Evolutionary conservation across 2,329 filamentous ascomycete species (phyloP), one percentile per base, ranked within the genome.

Genomic region (Ophiostoma perfectum): DNA sequence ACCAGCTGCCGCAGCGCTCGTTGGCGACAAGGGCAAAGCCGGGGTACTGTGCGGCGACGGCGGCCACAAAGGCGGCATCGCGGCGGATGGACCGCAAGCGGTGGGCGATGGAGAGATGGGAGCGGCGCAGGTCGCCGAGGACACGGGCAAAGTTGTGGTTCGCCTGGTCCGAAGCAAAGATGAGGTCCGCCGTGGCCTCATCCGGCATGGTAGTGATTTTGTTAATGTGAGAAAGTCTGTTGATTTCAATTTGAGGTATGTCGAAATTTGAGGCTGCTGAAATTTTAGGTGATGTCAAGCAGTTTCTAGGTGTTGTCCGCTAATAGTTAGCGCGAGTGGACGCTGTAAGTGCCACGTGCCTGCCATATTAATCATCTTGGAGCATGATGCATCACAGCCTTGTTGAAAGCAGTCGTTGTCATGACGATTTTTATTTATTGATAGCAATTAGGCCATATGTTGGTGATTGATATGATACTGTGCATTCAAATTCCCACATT

Each of bases 1-100:
- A 98, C 95, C 95, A 99, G 78, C 91, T 94, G 0, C 95, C 95
- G 77, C 95, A 98, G 70, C 95, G 86, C 81, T 98, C 93, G 76
- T 99, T 99, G 42, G 94, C 93, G 14, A 98, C 82, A 1, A 98
- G 81, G 0, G 93, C 92, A 3, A 74, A 60, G 41, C 70, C 73
- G 36, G 69, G 73, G 69, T 82, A 86, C 0, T 83, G 81, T 1
- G 77, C 76, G 0, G 86, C 83, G 0, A 92, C 88, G 7, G 80
- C 76, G 38, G 80, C 77, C 36, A 95, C 91, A 76, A 97, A 98
- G 1, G 77, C 77, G 8, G 92, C 89, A 77, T 98, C 95, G 41
- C 84, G 80, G 70, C 83, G 81, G 76, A 98, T 94, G 41, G 92
- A 97, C 42, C 81, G 80, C 12, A 99, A 86, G 16, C 94, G 90